phyloP scores from a whole-genome alignment of 495 filamentous ascomycete species.

The Penicillium paxilli region DNA sequence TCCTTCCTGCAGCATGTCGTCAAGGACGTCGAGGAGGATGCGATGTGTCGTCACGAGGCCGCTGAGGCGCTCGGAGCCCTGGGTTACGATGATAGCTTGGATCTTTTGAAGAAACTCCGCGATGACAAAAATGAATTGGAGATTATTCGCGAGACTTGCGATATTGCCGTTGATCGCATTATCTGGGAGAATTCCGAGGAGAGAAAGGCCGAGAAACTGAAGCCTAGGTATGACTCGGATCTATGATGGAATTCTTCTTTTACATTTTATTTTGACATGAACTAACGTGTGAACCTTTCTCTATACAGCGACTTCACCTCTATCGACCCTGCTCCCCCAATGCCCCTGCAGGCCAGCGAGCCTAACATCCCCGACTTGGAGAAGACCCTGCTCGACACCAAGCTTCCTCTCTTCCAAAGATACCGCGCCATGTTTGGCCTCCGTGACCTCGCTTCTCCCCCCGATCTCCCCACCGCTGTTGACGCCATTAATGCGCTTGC shows the following conservation, averaged over 20 bases:
- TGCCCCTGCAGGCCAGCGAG: slow-evolving; percentile 58
- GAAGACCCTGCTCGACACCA: slow-evolving; percentile 73
- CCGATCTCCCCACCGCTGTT: slow-evolving; percentile 82
- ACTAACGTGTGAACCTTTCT: not conserved
- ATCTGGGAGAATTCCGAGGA: slow-evolving; percentile 84
- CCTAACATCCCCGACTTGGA: slow-evolving; percentile 74
- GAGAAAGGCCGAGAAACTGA: slow-evolving; percentile 69
- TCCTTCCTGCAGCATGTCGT: slow-evolving; percentile 75
- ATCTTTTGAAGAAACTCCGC: slow-evolving; percentile 66
- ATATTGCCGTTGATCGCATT: slow-evolving; percentile 92
- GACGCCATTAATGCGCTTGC: slow-evolving; percentile 82
- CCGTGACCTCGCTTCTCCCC: slow-evolving; percentile 88
- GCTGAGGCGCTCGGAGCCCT: slow-evolving; percentile 93
- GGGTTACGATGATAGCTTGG: slow-evolving; percentile 69
- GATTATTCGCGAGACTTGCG: slow-evolving; percentile 92
- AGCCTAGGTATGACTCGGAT: slow-evolving; percentile 62
- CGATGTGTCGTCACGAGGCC: slow-evolving; percentile 96
- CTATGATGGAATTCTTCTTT: not conserved
- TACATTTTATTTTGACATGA: not conserved
- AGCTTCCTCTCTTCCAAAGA: slow-evolving; percentile 79
- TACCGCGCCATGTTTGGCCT: slow-evolving; percentile 98
- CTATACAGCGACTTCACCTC: slow-evolving; percentile 80
- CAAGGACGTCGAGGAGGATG: slow-evolving; percentile 74
- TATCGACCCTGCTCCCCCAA: slow-evolving; percentile 91
- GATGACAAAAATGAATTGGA: slow-evolving; percentile 70